Evolutionary conservation across 345 rosid species (phyloP), one percentile per base, ranked within the genome.

Genomic region (Hirschfeldia incana): DNA sequence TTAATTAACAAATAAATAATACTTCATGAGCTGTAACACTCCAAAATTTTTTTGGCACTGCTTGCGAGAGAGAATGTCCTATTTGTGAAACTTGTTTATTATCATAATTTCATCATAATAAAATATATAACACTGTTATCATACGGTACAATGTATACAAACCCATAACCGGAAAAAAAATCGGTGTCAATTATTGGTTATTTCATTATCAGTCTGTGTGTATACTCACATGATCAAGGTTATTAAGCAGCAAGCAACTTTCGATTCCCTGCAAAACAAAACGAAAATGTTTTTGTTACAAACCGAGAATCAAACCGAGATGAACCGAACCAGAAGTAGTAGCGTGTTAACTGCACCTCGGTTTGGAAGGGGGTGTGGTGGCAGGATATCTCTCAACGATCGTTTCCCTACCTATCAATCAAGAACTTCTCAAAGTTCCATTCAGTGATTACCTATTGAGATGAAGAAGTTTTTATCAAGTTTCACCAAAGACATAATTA

Each of bases 351-450:
- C 16, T n/a, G 36, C 42, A 95, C 99, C 99, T 95, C 98, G 29
- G 90, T 91, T 83, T 90, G 94, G 82, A 89, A 89, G 76, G 99
- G 98, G 27, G 98, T 32, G 94, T 95, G 36, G 91, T 21, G 21
- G 21, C 0, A 21, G 21, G 21, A 69, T 95, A 91, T 76, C 98
- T 86, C 79, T 91, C 90, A 0, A 88, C 89, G 29, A 95, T 93
- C 71, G 8, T 87, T 89, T 32, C 98, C 99, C 53, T 91, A 93
- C 81, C 90, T 93, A 81, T 91, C 90, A 27, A 90, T 88, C 83
- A 95, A 86, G 83, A 95, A 93, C 87, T 95, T 95, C 86, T 94
- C 91, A 70, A 93, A 95, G 80, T 91, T 95, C 97, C 98, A 93
- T 85, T 93, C 93, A 72, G 91, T 73, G 60, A 86, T 36, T 36